Evolutionary conservation across 78 protist genomes (phyloP), one percentile per base, ranked within the genome.

Genomic region (Planoprotostelium fungivorum): DNA sequence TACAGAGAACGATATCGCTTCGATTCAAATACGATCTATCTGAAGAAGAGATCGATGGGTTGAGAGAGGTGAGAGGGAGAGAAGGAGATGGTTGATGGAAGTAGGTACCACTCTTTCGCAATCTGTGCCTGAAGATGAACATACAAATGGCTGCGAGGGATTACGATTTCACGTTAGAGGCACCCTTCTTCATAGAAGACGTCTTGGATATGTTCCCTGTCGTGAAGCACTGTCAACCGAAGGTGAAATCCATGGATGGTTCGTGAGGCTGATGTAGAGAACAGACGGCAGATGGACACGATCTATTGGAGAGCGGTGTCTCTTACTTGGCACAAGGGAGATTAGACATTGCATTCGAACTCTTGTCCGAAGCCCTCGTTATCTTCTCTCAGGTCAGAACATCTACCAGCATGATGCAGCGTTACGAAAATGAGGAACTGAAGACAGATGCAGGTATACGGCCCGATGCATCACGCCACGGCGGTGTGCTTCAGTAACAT

Each of bases 211-310:
- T 93, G 51, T 38, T 36, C 36, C 87, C 90, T 10, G 88, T 93
- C 63, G 95, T 93, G 29, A 93, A 93, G 89, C 95, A 93, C 83
- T 83, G 89, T 38, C 51, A 36, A 29, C 95, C 95, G 87, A 29
- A 91, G 35, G 87, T 85, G 37, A 35, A 16, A 25, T 37, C 36
- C 36, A 16, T 16, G 37, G 37, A 85, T 85, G 5, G 5, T 37
- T 23, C 5, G 37, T 85, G 87, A 37, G 16, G 16, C 37, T 85
- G 29, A 37, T 85, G 34, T 5, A 37, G 16, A 85, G 16, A 25
- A 23, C 87, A 85, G 87, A 39, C 88, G 25, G 36, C 90, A 28
- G 95, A 90, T 39, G 92, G 88, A 36, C 51, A 89, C 0, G 94
- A 92, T 29, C 25, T 93, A 0, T 31, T 90, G 0, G 95, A 93